Percentiles rank a stretch among this genome's conserved stretches.
Conservation (phyloP, 164 flowering plant genomes). For the Dillenia suffruticosa region DNA sequence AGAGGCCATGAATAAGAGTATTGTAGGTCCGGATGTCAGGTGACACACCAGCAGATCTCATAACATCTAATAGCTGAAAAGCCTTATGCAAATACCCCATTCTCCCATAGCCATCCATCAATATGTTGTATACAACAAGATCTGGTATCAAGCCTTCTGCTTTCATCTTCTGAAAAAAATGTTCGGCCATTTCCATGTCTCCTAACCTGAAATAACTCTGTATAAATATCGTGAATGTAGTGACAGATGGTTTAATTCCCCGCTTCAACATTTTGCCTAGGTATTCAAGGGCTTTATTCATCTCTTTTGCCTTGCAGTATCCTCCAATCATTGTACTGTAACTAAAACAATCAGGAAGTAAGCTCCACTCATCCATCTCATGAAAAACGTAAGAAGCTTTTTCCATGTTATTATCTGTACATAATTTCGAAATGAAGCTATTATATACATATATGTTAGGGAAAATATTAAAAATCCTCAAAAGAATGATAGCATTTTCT, state of each 20-base stretch:
- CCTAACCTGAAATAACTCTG: slow-evolving; percentile 30
- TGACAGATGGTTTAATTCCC: slow-evolving; percentile 34
- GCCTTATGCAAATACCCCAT: slow-evolving; percentile 35
- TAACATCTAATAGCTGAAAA: slow-evolving; percentile 29
- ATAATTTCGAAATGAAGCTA: slow-evolving; percentile 41
- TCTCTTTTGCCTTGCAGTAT: slow-evolving; percentile 27
- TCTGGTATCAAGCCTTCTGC: slow-evolving; percentile 35
- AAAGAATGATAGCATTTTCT: slow-evolving; percentile 27
- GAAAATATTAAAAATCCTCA: slow-evolving; percentile 18
- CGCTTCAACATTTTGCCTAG: slow-evolving; percentile 43
- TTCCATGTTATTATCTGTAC: slow-evolving; percentile 32
- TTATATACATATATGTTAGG: slow-evolving; percentile 36
- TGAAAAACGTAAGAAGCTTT: slow-evolving; percentile 31
- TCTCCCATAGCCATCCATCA: slow-evolving; percentile 41
- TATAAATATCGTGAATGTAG: slow-evolving; percentile 39
- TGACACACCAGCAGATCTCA: slow-evolving; percentile 23
- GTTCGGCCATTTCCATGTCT: slow-evolving; percentile 34
- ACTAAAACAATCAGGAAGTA: slow-evolving; percentile 40
- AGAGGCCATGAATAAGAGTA: slow-evolving; percentile 35
- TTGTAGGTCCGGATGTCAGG: slow-evolving; percentile 47
- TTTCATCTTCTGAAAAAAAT: slow-evolving; percentile 25
- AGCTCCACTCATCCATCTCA: slow-evolving; percentile 34
- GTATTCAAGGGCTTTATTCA: slow-evolving; percentile 21
- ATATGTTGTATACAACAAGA: slow-evolving; percentile 31
- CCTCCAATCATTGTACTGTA: slow-evolving; percentile 45